Conservation (phyloP, 805 yeast species). For the Candida jianshihensis region DNA sequence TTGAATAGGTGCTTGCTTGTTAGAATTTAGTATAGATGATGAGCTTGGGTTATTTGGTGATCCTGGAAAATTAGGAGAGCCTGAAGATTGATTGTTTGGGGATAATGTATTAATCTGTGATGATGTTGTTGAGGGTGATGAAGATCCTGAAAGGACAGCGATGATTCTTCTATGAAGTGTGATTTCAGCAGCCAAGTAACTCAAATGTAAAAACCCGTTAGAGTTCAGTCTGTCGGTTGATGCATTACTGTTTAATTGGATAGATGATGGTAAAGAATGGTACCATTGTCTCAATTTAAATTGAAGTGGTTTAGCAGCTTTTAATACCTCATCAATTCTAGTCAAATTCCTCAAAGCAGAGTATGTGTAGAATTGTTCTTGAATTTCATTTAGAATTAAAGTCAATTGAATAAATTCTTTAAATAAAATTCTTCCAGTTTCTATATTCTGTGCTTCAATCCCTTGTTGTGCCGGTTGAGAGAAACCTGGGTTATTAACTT, state of each 20-base stretch:
- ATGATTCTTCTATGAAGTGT: constrained; percentile 77
- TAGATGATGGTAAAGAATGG: constrained; percentile 57
- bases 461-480: constrained; percentile 11
- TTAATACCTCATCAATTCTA: constrained; percentile 61
- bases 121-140: background rate
- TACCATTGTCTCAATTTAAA: constrained; percentile 68
- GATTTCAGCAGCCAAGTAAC: constrained; percentile 86
- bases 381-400: constrained; percentile 61
- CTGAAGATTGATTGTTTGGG: background rate
- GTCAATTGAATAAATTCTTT: constrained; percentile 61
- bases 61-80: too few relatives aligned
- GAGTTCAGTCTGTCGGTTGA: constrained; percentile 24
- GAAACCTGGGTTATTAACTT: constrained; percentile 26
- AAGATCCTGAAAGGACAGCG: constrained; percentile 32
- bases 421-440: constrained; percentile 63
- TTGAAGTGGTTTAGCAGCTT: constrained; percentile 76
- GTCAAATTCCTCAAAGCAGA: constrained; percentile 49
- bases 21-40: too few relatives aligned
- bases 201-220: constrained; percentile 72
- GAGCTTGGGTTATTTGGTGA: constrained; percentile 9
- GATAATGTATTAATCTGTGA: background rate
- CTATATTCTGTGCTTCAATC: constrained; percentile 30
- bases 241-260: constrained; percentile 29
- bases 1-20: too few relatives aligned
- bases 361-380: constrained; percentile 65